Evolutionary conservation across 352 stramenopile genomes (phyloP).

Genomic region (Phytophthora pluvialis): DNA sequence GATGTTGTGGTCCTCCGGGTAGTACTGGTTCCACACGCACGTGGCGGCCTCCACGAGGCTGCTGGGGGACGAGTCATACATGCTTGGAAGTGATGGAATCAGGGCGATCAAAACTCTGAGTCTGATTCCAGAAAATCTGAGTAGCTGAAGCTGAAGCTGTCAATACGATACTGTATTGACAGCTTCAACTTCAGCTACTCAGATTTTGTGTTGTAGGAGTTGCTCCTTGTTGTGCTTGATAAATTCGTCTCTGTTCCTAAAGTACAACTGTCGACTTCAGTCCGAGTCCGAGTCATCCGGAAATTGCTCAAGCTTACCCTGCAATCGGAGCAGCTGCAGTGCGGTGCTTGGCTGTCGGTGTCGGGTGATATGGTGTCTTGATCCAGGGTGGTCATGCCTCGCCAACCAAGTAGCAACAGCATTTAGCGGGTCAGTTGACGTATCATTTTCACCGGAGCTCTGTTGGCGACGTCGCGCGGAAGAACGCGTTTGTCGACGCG

Average conservation of each 20-base stretch:
- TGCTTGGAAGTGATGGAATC: constrained; percentile 1
- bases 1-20: constrained; percentile 69
- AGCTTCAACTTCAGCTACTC: too few relatives aligned
- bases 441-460: too few relatives aligned
- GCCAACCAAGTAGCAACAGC: not conserved
- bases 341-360: not conserved
- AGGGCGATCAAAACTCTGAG: not conserved
- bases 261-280: too few relatives aligned
- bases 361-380: not conserved
- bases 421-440: not conserved
- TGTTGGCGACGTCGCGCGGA: not conserved
- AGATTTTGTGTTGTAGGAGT: too few relatives aligned
- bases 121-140: not conserved
- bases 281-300: not conserved
- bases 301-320: not conserved
- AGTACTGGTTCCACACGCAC: constrained; percentile 82
- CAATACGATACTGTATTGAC: too few relatives aligned
- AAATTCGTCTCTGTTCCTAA: too few relatives aligned
- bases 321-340: not conserved
- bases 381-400: not conserved
- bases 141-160: too few relatives aligned
- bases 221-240: too few relatives aligned
- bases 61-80: constrained; percentile 29
- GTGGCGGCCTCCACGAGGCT: constrained; percentile 54
- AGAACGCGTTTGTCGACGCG: not conserved